Evolutionary conservation across 1,284 basidiomycete species (phyloP).

Genomic region (Melampsora larici-populina): DNA sequence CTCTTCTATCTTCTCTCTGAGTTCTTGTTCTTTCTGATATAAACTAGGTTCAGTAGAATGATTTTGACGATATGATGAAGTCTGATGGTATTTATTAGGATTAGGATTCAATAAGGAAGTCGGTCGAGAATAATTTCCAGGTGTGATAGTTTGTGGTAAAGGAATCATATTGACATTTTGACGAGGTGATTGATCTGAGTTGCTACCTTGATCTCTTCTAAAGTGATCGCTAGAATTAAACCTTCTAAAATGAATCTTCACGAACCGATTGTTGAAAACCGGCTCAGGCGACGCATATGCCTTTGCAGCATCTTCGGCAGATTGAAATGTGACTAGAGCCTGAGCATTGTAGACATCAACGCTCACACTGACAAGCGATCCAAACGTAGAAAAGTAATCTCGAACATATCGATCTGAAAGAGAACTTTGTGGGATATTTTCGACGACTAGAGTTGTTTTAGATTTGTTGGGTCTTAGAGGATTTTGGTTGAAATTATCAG

Average conservation of each 20-base stretch:
- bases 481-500: background rate
- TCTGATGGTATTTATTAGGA: conserved; percentile 10
- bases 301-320: conserved; percentile 19
- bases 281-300: conserved; percentile 34
- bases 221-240: background rate
- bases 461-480: background rate
- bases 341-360: conserved; percentile 27
- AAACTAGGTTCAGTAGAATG: conserved; percentile 4
- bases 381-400: conserved; percentile 36
- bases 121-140: too few relatives aligned
- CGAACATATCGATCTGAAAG: conserved; percentile 29
- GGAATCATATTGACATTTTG: too few relatives aligned
- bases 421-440: conserved; percentile 38
- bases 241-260: conserved; percentile 20
- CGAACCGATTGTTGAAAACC: conserved; percentile 41
- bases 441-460: conserved; percentile 22
- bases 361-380: conserved; percentile 12
- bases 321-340: conserved; percentile 28
- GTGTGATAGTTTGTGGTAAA: too few relatives aligned
- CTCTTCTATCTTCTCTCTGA: conserved; percentile 33
- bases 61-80: background rate
- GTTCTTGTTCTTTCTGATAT: conserved; percentile 33
- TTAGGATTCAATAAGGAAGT: background rate
- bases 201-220: background rate
- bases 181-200: too few relatives aligned